Conservation (phyloP, 2,329 filamentous ascomycete genomes). For the Fusarium buxicola region DNA sequence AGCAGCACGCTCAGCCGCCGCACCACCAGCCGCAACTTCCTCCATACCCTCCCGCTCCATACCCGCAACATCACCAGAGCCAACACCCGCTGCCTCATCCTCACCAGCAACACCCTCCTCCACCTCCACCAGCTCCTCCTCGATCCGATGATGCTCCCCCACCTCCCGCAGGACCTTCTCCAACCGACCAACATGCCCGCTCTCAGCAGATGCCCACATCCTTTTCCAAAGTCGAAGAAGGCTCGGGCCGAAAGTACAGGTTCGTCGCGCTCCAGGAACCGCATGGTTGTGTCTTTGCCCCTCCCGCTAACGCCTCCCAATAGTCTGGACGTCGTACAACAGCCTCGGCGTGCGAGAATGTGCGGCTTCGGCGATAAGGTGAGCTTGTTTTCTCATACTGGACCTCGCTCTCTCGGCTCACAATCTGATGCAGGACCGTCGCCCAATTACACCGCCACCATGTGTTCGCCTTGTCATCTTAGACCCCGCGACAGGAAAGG, state of each 20-base stretch:
- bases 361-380: slow-evolving; percentile 99
- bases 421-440: slow-evolving; percentile 74
- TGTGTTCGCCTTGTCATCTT: slow-evolving; percentile 87
- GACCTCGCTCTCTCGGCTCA: slow-evolving; percentile 2
- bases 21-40: slow-evolving; percentile 39
- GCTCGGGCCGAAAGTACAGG: slow-evolving; percentile 52
- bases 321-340: slow-evolving; percentile 85
- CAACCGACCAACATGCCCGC: slow-evolving; percentile 29
- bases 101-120: slow-evolving; percentile 41
- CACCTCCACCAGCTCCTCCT: no score
- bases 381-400: slow-evolving; percentile 42
- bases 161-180: slow-evolving; percentile 30
- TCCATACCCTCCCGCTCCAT: slow-evolving; percentile 36
- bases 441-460: slow-evolving; percentile 95
- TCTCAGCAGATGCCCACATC: slow-evolving; percentile 40
- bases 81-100: slow-evolving; percentile 41
- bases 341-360: slow-evolving; percentile 94
- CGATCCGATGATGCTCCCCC: slow-evolving; percentile 41
- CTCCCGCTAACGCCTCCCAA: slow-evolving; percentile 30
- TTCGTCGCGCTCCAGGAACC: slow-evolving; percentile 33
- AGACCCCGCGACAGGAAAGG: slow-evolving; percentile 79
- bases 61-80: slow-evolving; percentile 42
- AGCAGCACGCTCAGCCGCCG: slow-evolving; percentile 32
- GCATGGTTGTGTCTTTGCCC: not conserved
- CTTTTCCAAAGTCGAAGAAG: slow-evolving; percentile 52